These are phyloP conservation scores for Umbelopsis isabellina DNA, from an alignment of 192 early-diverging fungal genomes.

Conservation along the genomic window DNA sequence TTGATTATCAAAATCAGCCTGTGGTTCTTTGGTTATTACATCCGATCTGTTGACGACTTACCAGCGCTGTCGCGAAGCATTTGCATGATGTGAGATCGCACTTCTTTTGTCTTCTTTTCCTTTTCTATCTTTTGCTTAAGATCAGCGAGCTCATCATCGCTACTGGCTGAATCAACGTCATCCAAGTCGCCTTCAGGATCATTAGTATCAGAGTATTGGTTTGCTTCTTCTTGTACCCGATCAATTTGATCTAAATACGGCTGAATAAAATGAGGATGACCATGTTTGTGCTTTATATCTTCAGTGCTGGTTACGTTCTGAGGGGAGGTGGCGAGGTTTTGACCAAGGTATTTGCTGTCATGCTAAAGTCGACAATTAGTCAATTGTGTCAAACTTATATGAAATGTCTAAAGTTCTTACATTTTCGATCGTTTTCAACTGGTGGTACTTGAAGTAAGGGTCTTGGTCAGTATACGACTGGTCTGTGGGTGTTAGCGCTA, in stretches of 20 bases:
- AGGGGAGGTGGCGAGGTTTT: conserved; percentile 20
- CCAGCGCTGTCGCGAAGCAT: conserved; percentile 7
- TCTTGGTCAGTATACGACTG: conserved; percentile 13
- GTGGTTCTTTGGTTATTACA: background rate
- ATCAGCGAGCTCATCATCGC: conserved; percentile 7
- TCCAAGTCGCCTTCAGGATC: background rate
- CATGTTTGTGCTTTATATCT: background rate
- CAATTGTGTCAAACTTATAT: background rate
- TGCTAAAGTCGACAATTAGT: conserved; percentile 8
- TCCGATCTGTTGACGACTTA: background rate
- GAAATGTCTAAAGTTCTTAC: conserved; percentile 6
- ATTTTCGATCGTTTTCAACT: conserved; percentile 33
- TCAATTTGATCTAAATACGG: conserved; percentile 4
- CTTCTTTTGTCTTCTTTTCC: conserved; percentile 18
- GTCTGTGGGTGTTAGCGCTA: background rate
- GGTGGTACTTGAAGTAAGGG: conserved; percentile 41
- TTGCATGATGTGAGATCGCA: conserved; percentile 1
- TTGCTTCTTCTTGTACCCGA: background rate
- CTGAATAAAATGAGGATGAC: conserved; percentile 5
- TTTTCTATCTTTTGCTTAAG: conserved; percentile 7
- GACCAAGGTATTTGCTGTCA: conserved; percentile 28
- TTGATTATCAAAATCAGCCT: background rate
- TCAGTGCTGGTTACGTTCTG: background rate
- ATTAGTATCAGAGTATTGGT: background rate
- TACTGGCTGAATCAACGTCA: background rate